Base-by-base conservation (phyloP, 441 rosid genomes). In the Populus trichocarpa region DNA sequence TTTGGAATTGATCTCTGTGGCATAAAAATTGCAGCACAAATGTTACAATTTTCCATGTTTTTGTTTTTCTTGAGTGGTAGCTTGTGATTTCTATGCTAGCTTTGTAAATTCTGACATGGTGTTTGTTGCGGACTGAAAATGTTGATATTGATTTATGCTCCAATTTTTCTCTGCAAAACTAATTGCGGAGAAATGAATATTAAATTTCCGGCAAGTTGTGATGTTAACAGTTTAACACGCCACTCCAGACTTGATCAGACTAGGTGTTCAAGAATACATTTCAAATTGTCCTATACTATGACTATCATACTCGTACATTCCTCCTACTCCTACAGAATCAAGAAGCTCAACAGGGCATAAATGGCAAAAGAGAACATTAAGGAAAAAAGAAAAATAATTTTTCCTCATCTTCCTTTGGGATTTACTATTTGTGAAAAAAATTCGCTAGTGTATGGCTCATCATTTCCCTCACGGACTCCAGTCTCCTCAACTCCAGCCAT, bases 371-470 rank as follows among this genome's bases (percentile, higher is more conserved):
- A 38, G 3, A 38, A 38, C 42, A 38, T 38, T 38, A 38, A 38
- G 12, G 42, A 38, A 38, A 38, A 38, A 38, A 10, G 42, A 38
- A 38, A 38, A 38, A 38, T 38, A 38, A 2, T 8, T 4, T 26
- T 20, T 16, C 25, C 80, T 87, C 86, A 95, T 83, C 99, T 92
- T 82, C 98, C 98, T 83, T 89, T 91, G 2, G 98, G 99, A 84
- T 92, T 90, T 87, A 89, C 93, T 85, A 93, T 90, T 83, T 96
- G 98, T 57, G 97, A 93, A 87, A 95, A 95, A 57, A 95, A 92
- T 12, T 88, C 93, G 73, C 90, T 89, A 11, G 93, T 93, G 26
- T 91, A 90, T 80, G 87, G 79, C 42, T 94, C 96, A 73, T 93
- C 94, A 0, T 94, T 90, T 85, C 88, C 98, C 78, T 91, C 94